Base-by-base conservation (phyloP, 352 stramenopile genomes). In the Globisporangium cylindrosporum region DNA sequence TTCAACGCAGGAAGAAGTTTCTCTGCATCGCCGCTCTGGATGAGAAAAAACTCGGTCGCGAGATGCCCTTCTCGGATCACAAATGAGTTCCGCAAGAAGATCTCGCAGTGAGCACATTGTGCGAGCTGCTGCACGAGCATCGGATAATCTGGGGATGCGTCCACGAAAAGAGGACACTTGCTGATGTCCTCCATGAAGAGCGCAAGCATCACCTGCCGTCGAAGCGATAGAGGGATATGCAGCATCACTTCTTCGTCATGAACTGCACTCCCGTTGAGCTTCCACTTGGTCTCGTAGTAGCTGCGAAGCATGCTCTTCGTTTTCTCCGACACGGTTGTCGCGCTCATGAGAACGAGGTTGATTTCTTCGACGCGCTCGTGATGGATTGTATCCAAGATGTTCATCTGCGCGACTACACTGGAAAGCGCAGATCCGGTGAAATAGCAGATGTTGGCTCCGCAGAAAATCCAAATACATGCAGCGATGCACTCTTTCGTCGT, bases 281-380 rank as follows among this genome's bases (percentile, higher is more conserved):
- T 85, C 84, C 84, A 92, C 68, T 90, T 92, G 22, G 80, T 85
- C 60, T 86, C 74, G 61, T 89, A 92, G 56, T 89, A 91, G 22
- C 74, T 82, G 3, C 84, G 80, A 12, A 92, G 67, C 49, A 74
- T 77, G 10, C 71, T 74, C 25, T 89, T 90, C 7, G 80, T 88
- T 14, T 62, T n/a, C 14, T 86, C 78, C 0, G 79, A 76, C 3
- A 91, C 75, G 2, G 71, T 76, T 0, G 68, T 32, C 63, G 84
- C 81, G 25, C 67, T 73, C 59, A 84, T 77, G 5, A 92, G 69
- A 1, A 82, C 69, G 10, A 88, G 70, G 53, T 92, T 92, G 48
- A 91, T 86, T 22, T 80, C 73, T 53, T 88, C 82, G n/a, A 83
- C 72, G 9, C 78, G 80, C 34, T 90, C 81, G 53, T 78, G 67